Evolutionary conservation across 805 yeast species (phyloP).

Genomic region (Saturnispora zaruensis): DNA sequence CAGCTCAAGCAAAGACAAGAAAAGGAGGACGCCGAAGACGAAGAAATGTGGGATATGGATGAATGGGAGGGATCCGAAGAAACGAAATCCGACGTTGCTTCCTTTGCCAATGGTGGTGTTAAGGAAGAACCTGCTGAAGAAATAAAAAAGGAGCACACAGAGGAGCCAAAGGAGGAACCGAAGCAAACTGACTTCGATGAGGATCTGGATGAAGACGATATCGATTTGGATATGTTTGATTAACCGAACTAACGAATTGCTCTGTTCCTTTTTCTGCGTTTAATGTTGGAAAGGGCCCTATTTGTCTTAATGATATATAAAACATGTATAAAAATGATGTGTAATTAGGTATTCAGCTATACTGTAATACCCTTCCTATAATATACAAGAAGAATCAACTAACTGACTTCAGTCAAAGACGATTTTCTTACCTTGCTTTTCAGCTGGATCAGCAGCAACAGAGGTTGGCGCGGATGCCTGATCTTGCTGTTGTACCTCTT

Average conservation of each 20-base stretch:
- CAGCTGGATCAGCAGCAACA: background rate
- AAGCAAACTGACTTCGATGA: conserved; percentile 2
- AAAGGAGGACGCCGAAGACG: conserved; percentile 52
- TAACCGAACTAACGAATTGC: background rate
- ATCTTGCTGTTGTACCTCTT: conserved; percentile 14
- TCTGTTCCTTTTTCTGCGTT: background rate
- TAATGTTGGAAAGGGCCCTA: background rate
- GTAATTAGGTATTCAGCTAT: background rate
- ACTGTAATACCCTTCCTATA: background rate
- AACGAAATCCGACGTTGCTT: background rate
- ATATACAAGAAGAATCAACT: background rate
- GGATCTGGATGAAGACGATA: conserved; percentile 9
- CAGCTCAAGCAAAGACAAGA: conserved; percentile 64
- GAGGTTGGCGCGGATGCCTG: background rate
- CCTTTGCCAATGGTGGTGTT: background rate
- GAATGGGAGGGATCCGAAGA: conserved; percentile 2
- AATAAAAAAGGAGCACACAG: conserved; percentile 10
- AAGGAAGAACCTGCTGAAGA: background rate
- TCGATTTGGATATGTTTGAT: conserved; percentile 9
- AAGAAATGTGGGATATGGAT: conserved; percentile 21
- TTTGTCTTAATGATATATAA: background rate
- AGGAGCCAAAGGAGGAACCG: background rate
- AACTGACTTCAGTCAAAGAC: conserved; percentile 4
- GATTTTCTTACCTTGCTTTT: conserved; percentile 5
- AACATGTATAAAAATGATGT: background rate